Base-by-base conservation (phyloP, 345 rosid genomes). In the Camelina laxa region DNA sequence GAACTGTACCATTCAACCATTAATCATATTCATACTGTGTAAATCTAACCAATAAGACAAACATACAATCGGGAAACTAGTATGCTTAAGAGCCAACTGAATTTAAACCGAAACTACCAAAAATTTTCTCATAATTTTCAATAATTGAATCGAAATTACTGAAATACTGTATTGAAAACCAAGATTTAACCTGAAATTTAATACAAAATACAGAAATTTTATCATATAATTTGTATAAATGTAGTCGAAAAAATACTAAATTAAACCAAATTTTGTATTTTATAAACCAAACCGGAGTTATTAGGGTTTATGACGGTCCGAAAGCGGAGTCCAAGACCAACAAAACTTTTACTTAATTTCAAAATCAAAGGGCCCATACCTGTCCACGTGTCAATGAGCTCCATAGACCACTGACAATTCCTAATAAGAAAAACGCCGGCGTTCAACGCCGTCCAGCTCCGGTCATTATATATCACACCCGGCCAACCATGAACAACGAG, bases 401-500 rank as follows among this genome's bases (percentile, higher is more conserved):
- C 97, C 91, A 91, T 84, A 13, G 96, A 91, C 97, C 97, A 91
- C 75, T 89, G 97, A 72, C 97, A 88, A 68, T 91, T 91, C 4
- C 97, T 70, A 20, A 91, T 89, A 15, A 91, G 74, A 62, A 91
- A 91, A 17, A 89, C 87, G 50, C 97, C 96, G 71, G 97, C 96
- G 88, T 91, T 91, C 42, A 91, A 60, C 65, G 87, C 85, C 19
- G 97, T 89, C 97, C 96, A 89, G 51, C 93, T 87, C 71, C 82
- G 69, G 4, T 60, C 76, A 21, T 78, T 3, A 65, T 78, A 89
- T 14, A 95, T 84, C 50, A 85, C n/a, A 17, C 81, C 65, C 0
- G 84, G 82, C 99, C 99, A 95, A 16, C 99, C 99, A 69, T 92
- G 97, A 49, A 95, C 97, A 21, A 95, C 97, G 21, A 95, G 60